These are phyloP conservation scores for Sideroxylon spinosum DNA, from an alignment of 179 eudicot genomes.

Conservation along the genomic window DNA sequence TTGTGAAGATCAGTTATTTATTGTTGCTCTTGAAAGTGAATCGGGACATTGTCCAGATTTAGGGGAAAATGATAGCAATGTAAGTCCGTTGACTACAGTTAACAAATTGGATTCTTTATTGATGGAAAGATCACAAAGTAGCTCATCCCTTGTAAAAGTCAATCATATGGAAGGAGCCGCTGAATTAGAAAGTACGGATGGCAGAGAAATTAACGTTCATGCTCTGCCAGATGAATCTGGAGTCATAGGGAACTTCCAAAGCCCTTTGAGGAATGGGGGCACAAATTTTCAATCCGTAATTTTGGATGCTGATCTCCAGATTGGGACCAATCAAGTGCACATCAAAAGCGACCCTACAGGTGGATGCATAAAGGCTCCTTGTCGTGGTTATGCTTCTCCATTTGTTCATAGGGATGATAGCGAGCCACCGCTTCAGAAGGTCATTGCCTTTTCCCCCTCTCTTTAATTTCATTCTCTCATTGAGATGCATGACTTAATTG, in stretches of 20 bases:
- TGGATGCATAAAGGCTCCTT: constrained; percentile 16
- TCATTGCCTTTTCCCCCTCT: constrained; percentile 7
- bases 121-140: constrained; percentile 17
- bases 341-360: constrained; percentile 14
- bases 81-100: constrained; percentile 19
- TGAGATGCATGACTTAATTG: background rate
- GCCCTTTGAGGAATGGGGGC: constrained; percentile 19
- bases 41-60: constrained; percentile 18
- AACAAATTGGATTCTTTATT: constrained; percentile 26
- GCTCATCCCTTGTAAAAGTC: constrained; percentile 22
- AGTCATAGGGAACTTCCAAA: constrained; percentile 21
- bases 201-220: constrained; percentile 14
- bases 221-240: constrained; percentile 16
- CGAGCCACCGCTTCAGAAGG: constrained; percentile 24
- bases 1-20: constrained; percentile 35
- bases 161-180: constrained; percentile 14
- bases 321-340: constrained; percentile 18
- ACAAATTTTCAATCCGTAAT: constrained; percentile 13
- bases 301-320: constrained; percentile 20
- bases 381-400: constrained; percentile 23
- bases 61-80: constrained; percentile 21
- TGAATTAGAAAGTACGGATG: constrained; percentile 19
- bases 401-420: constrained; percentile 13
- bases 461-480: background rate
- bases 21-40: constrained; percentile 24